Conservation (phyloP, 805 yeast species). For the Teunomyces barrocoloradensis region DNA sequence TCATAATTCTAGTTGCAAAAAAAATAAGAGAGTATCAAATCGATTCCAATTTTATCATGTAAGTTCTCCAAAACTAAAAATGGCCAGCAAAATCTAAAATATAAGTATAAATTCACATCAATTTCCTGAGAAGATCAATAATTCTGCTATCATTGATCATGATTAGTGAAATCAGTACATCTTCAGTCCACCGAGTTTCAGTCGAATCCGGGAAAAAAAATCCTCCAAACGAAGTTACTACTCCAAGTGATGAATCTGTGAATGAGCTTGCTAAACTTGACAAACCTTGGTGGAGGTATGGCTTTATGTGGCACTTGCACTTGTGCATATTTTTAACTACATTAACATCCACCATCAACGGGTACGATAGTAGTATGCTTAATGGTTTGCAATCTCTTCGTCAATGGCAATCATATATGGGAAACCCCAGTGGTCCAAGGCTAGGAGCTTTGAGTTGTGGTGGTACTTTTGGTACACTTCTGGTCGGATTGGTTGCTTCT, state of each 20-base stretch:
- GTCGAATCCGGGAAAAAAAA: not conserved
- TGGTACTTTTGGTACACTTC: constrained; percentile 34
- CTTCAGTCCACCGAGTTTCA: not conserved
- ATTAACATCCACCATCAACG: constrained; percentile 44
- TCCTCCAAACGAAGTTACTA: not conserved
- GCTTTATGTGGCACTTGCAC: constrained; percentile 39
- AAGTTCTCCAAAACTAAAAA: not conserved
- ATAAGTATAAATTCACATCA: not conserved
- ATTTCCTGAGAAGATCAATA: not conserved
- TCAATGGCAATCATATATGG: constrained; percentile 39
- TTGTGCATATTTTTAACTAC: constrained; percentile 39
- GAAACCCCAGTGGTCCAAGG: constrained; percentile 18
- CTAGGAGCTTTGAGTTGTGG: constrained; percentile 22
- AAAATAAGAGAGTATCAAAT: not conserved
- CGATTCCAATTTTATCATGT: too few species aligned
- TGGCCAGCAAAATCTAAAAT: not conserved
- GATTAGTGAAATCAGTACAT: not conserved
- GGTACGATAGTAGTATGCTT: constrained; percentile 33
- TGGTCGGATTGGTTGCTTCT: constrained; percentile 27
- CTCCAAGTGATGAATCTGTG: not conserved
- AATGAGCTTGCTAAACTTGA: constrained; percentile 9
- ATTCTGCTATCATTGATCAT: not conserved
- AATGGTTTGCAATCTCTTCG: constrained; percentile 49
- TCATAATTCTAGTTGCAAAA: not conserved
- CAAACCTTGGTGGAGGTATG: constrained; percentile 31